Evolutionary conservation across 352 stramenopile species (phyloP).

Genomic region (Blastocystis hominis): DNA sequence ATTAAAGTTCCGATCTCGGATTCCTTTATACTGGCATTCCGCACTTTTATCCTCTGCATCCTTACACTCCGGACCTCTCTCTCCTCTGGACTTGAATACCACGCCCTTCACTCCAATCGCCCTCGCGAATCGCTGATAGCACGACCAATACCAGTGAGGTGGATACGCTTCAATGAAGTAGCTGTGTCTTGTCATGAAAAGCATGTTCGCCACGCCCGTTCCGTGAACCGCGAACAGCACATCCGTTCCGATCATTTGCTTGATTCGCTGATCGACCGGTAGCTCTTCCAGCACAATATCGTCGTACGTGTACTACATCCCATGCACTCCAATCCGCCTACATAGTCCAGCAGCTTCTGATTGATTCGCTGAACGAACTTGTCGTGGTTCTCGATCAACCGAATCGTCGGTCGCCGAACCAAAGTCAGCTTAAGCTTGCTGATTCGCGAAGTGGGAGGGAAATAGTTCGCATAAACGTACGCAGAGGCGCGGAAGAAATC

Average conservation of each 20-base stretch:
- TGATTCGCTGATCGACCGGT: neutral
- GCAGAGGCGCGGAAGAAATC: neutral
- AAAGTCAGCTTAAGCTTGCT: neutral
- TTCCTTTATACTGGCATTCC: neutral
- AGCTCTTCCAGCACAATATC: constrained; percentile 18
- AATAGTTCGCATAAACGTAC: constrained; percentile 2
- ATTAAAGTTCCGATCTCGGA: constrained; percentile 6
- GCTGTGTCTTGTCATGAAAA: constrained; percentile 27
- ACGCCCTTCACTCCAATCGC: neutral
- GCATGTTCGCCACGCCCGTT: constrained; percentile 16
- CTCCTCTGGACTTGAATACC: constrained; percentile 11
- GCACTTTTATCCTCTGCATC: neutral
- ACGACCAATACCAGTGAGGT: constrained; percentile 24
- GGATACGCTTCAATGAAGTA: constrained; percentile 41
- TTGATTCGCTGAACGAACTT: constrained; percentile 15
- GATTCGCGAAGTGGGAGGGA: neutral
- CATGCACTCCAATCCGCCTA: neutral
- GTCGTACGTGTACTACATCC: neutral
- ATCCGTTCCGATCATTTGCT: neutral
- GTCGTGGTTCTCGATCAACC: neutral
- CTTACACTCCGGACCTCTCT: neutral
- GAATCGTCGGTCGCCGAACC: neutral
- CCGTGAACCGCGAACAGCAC: constrained; percentile 14
- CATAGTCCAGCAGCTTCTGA: neutral
- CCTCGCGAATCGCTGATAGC: constrained; percentile 25